These are phyloP conservation scores for Aspergillus diversus DNA, from an alignment of 495 filamentous ascomycete species.

Conservation along the genomic window DNA sequence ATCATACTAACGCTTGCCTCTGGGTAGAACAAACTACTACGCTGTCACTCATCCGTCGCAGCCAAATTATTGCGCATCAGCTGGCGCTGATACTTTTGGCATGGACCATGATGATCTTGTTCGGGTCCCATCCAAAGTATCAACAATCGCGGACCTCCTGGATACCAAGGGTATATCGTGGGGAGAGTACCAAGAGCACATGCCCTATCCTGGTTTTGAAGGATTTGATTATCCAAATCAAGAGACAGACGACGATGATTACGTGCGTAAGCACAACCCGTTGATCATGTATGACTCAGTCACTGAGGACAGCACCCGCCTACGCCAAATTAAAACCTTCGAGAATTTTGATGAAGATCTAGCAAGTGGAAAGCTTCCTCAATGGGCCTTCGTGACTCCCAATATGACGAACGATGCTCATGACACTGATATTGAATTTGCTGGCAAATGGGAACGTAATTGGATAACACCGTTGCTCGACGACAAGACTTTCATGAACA, in stretches of 20 bases:
- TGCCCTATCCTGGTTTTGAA: conserved; percentile 70
- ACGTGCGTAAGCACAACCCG: conserved; percentile 82
- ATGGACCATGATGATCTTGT: conserved; percentile 69
- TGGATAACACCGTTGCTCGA: conserved; percentile 66
- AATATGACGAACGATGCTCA: conserved; percentile 79
- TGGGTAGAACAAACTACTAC: conserved; percentile 58
- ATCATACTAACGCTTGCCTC: not conserved
- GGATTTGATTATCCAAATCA: conserved; percentile 60
- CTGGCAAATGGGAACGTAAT: conserved; percentile 57
- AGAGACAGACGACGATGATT: conserved; percentile 58
- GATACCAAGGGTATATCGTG: conserved; percentile 70
- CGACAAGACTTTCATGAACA: conserved; percentile 67
- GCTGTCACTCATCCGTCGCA: conserved; percentile 68
- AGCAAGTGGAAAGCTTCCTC: conserved; percentile 59
- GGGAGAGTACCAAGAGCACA: conserved; percentile 70
- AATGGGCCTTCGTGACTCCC: conserved; percentile 76
- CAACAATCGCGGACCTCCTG: conserved; percentile 69
- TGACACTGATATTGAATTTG: conserved; percentile 65
- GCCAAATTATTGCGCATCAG: conserved; percentile 70
- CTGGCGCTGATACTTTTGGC: conserved; percentile 68
- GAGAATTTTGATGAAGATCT: conserved; percentile 65
- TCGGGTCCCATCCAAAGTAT: conserved; percentile 61
- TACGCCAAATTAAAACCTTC: conserved; percentile 69
- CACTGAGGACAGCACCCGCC: conserved; percentile 54
- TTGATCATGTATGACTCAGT: conserved; percentile 63